Percentiles rank a stretch among this genome's conserved stretches.
phyloP scores from a whole-genome alignment of 78 protist species.

The Speleostelium caveatum region DNA sequence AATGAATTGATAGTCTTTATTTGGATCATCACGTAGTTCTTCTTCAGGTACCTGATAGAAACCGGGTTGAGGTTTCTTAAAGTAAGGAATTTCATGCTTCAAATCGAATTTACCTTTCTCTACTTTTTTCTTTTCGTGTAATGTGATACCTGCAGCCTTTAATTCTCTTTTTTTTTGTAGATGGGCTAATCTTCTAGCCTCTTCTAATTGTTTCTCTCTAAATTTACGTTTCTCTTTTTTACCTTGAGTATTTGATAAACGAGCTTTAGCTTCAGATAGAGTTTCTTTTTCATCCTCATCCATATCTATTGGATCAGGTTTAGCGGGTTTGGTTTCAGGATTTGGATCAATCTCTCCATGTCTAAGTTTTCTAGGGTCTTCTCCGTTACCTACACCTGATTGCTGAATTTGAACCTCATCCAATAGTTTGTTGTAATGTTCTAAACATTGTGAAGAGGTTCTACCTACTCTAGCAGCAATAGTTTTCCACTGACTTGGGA shows the following conservation, averaged over 20 bases:
- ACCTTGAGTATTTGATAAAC: conserved; percentile 99
- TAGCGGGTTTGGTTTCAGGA: conserved; percentile 98
- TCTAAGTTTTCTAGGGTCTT: conserved; percentile 96
- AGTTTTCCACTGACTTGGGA: conserved; percentile 99
- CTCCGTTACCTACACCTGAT: conserved; percentile 23
- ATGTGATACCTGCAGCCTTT: conserved; percentile 93
- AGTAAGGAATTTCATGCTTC: conserved; percentile 88
- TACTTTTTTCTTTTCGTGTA: conserved; percentile 30
- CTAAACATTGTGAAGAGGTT: conserved; percentile 98
- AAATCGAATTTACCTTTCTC: conserved; percentile 69
- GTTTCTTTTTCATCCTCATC: conserved; percentile 99
- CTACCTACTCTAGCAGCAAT: conserved; percentile 99
- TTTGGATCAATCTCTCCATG: conserved; percentile 98
- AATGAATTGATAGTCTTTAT: conserved; percentile 25
- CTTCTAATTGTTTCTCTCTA: conserved; percentile 98
- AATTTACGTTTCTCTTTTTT: conserved; percentile 99
- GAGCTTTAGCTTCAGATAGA: conserved; percentile 98
- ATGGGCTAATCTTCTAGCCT: conserved; percentile 96
- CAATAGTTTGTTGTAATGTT: conserved; percentile 97
- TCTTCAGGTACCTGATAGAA: conserved; percentile 72
- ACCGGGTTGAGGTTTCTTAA: conserved; percentile 74
- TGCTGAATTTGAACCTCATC: conserved; percentile 68
- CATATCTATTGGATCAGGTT: conserved; percentile 99
- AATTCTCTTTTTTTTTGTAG: conserved; percentile 98
- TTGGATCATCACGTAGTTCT: conserved; percentile 41